Evolutionary conservation across 2,329 filamentous ascomycete genomes (phyloP), one percentile per base, ranked within the genome.

Genomic region (Sphaerulina populicola): DNA sequence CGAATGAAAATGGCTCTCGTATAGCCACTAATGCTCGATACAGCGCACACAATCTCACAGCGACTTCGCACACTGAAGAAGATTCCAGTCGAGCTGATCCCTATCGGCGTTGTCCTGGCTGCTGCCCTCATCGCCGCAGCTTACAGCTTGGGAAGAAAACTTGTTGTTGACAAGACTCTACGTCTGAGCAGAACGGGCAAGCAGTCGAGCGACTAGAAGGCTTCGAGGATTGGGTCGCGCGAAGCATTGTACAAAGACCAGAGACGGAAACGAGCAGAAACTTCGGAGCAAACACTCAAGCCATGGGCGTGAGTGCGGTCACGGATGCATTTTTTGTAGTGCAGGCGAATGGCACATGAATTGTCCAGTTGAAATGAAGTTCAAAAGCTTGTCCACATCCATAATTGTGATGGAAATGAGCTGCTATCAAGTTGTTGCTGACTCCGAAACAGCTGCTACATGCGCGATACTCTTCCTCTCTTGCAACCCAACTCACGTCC

Each of bases 11-110:
- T 11, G 23, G 2, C 18, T 39, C 39, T 21, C 21, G 12, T 21
- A 10, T 37, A 15, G 21, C 9, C 11, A 33, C 42, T 45, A 36
- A 47, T 47, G 44, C n/a, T 36, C 48, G 40, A 52, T 8, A 44
- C 63, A 98, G 93, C 88, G 70, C 93, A 97, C 77, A 96, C 91
- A 66, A 82, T 97, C 73, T 95, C 91, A 61, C 93, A 97, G 78
- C 88, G 91, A 70, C 78, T 98, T 66, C 86, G 90, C 70, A 85
- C 82, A 69, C 78, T 96, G 68, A 90, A 86, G 80, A 83, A 83
- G 74, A 85, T 97, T 68, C 93, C 93, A 62, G 82, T 88, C 63
- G 93, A 98, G 79, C 79, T 98, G 80, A 82, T 90, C 64, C 93
- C 93, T 67, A 85, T 98, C 64, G 90, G 90, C 71, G 74, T 93